Conservation (phyloP, 352 stramenopile species). For the Saprolegnia parasitica region DNA sequence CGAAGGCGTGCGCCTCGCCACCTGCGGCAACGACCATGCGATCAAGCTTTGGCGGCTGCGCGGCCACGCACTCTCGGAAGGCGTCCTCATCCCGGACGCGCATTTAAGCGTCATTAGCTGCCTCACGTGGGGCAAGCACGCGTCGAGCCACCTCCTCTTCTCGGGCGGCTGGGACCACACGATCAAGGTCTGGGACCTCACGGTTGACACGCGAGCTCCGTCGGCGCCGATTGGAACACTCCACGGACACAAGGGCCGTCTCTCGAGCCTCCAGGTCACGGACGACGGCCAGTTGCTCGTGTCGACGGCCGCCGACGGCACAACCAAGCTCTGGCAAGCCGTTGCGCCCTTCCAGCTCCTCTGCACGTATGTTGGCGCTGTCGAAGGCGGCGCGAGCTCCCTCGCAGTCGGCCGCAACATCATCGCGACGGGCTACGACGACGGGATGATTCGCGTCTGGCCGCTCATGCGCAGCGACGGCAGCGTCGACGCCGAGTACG, state of each 20-base stretch:
- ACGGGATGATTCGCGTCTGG: constrained; percentile 30
- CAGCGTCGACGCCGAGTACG: constrained; percentile 18
- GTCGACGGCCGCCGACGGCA: constrained; percentile 25
- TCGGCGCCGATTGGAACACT: constrained; percentile 19
- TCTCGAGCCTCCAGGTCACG: constrained; percentile 19
- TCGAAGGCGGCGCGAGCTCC: constrained; percentile 20
- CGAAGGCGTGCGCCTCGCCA: constrained; percentile 7
- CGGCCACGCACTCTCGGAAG: constrained; percentile 23
- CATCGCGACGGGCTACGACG: constrained; percentile 29
- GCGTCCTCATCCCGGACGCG: constrained; percentile 16
- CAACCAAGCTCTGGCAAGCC: constrained; percentile 28
- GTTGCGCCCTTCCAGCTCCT: constrained; percentile 28
- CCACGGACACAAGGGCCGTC: constrained; percentile 22
- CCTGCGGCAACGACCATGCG: constrained; percentile 29
- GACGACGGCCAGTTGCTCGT: constrained; percentile 23
- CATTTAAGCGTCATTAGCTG: constrained; percentile 24
- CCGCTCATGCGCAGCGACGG: constrained; percentile 21
- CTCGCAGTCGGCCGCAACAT: constrained; percentile 24
- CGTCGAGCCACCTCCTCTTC: constrained; percentile 29
- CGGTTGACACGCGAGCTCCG: constrained; percentile 1
- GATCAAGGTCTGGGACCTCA: constrained; percentile 29
- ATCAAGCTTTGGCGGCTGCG: constrained; percentile 30
- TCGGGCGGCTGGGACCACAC: constrained; percentile 29
- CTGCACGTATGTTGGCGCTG: constrained; percentile 26
- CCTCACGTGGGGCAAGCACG: constrained; percentile 19